Evolutionary conservation across 352 stramenopile genomes (phyloP), one percentile per base, ranked within the genome.

Genomic region (Globisporangium iwayamae): DNA sequence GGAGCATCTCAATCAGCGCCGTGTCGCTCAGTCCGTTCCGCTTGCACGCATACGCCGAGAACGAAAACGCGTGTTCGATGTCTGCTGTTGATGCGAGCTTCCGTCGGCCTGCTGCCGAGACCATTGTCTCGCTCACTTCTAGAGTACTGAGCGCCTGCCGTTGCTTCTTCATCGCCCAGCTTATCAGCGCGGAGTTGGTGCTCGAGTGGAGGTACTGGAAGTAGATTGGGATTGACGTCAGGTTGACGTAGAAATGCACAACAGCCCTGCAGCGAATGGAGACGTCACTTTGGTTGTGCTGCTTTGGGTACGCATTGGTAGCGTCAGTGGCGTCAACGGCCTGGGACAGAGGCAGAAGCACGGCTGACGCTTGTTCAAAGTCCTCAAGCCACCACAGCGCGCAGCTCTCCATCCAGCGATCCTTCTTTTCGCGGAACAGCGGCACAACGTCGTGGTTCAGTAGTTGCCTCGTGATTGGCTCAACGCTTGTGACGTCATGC

Each of bases 41-140:
- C 50, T 95, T 95, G 73, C 86, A 95, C 41, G 92, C 81, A 48
- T 95, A 93, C 5, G 86, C 86, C 0, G 71, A 75, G 62, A 91
- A 93, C 11, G 86, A 90, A 73, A 88, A 95, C 0, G 81, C 82
- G 59, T 92, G 86, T 62, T 95, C 86, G 20, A 95, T 91, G 68
- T 95, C 86, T 11, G 81, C 74, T 7, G 78, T 81, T 11, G 82
- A 87, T 16, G 80, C 82, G 13, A 85, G 62, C 28, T 71, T 64
- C 30, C 75, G 62, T 22, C 48, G 56, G 2, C 43, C 45, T 43
- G 16, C 25, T 28, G 16, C 14, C 2, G 52, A 52, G 1, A 54
- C 22, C 25, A 45, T 47, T 32, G 20, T 14, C 20, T 56, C 56
- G 13, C n/a, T 57, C 28, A 22, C 11, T 0, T 65, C 47, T 2